These are phyloP conservation scores for Fulvia fulva DNA, from an alignment of 2,329 filamentous ascomycete genomes.

Conservation along the genomic window DNA sequence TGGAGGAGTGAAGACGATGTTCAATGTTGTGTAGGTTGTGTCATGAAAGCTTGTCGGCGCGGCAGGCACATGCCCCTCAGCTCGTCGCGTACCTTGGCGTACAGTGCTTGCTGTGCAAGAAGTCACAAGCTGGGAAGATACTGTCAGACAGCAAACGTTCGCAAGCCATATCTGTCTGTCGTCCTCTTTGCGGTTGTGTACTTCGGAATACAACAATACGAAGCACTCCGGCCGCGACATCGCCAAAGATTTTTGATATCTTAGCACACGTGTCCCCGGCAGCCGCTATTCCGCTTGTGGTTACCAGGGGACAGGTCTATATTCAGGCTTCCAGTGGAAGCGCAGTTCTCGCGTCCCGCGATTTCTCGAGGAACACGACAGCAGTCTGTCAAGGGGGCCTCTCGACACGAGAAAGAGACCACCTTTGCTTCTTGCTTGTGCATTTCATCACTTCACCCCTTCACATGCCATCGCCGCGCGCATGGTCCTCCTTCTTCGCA, in stretches of 20 bases:
- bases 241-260: not conserved
- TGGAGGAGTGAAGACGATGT: not conserved
- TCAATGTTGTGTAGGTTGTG: not conserved
- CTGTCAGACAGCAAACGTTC: not conserved
- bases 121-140: too few relatives aligned
- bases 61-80: not conserved
- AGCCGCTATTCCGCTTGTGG: not conserved
- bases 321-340: too few relatives aligned
- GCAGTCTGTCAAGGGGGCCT: not conserved
- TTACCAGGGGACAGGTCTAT: not conserved
- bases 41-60: not conserved
- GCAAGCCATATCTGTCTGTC: too few relatives aligned
- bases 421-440: not conserved
- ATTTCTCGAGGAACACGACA: too few relatives aligned
- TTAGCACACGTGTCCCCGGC: not conserved
- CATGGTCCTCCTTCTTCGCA: not conserved
- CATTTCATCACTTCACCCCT: not conserved
- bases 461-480: not conserved
- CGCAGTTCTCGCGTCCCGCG: not conserved
- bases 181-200: not conserved
- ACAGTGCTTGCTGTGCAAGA: too few relatives aligned
- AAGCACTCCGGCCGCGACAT: not conserved
- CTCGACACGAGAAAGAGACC: not conserved
- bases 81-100: not conserved
- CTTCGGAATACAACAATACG: not conserved